Evolutionary conservation across 2,329 filamentous ascomycete species (phyloP).

Genomic region (Diaporthe helianthi): DNA sequence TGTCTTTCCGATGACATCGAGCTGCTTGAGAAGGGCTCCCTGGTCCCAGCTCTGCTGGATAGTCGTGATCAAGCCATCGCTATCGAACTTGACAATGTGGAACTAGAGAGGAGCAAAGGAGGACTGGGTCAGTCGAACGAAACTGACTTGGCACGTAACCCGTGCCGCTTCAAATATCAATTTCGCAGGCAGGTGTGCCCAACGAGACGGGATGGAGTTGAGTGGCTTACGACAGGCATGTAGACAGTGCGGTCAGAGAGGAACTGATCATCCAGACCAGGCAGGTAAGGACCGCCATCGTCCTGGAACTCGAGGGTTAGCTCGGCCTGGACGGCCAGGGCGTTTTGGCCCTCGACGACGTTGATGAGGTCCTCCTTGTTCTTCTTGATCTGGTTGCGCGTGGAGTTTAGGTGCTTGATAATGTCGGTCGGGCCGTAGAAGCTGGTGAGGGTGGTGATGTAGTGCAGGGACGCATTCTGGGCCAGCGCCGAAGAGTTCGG

Average conservation of each 20-base stretch:
- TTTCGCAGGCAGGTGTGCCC: conserved; percentile 2
- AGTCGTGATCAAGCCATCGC: conserved; percentile 78
- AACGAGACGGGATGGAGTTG: not conserved
- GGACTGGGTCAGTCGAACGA: conserved; percentile 7
- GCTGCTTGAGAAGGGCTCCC: conserved; percentile 86
- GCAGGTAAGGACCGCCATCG: conserved; percentile 86
- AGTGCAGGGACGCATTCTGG: conserved; percentile 75
- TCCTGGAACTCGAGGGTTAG: conserved; percentile 82
- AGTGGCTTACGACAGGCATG: conserved; percentile 77
- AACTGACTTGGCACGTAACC: not conserved
- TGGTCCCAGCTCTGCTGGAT: conserved; percentile 97
- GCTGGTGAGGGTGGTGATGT: conserved; percentile 85
- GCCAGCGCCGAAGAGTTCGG: conserved; percentile 70
- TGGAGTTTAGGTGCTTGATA: conserved; percentile 78
- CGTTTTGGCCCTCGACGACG: conserved; percentile 73
- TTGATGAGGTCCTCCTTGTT: conserved; percentile 80
- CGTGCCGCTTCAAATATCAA: not conserved
- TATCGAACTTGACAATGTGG: conserved; percentile 88
- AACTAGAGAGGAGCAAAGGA: conserved; percentile 55
- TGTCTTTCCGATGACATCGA: conserved; percentile 90
- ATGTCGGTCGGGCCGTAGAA: conserved; percentile 76
- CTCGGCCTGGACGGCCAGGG: conserved; percentile 79
- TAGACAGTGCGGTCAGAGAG: conserved; percentile 80
- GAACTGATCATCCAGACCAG: conserved; percentile 93
- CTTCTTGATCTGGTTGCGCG: conserved; percentile 80